phyloP scores from a whole-genome alignment of 1,139 yeast species.

The Pneumocystis sp. region DNA sequence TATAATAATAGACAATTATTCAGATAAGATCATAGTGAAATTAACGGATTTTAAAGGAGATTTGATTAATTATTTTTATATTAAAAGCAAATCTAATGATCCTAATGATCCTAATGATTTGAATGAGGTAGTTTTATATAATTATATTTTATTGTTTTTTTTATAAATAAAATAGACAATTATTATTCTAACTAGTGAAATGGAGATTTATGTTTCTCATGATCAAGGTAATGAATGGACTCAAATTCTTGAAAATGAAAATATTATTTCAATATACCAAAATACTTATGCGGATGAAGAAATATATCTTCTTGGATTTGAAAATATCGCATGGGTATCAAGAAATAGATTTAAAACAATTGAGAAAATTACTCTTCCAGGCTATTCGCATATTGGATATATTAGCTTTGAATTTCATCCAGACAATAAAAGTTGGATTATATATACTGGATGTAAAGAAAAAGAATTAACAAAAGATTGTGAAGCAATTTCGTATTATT shows the following conservation, averaged over 20 bases:
- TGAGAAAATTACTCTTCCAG: conserved; percentile 33
- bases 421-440: conserved; percentile 39
- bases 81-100: conserved; percentile 27
- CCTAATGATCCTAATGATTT: conserved; percentile 37
- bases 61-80: conserved; percentile 43
- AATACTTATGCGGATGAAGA: conserved; percentile 52
- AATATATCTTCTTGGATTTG: conserved; percentile 44
- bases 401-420: conserved; percentile 43
- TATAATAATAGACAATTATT: not conserved
- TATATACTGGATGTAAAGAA: conserved; percentile 51
- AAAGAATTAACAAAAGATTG: conserved; percentile 42
- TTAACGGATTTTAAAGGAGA: conserved; percentile 28
- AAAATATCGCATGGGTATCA: conserved; percentile 41
- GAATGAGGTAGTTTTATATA: not conserved
- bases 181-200: conserved; percentile 41
- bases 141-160: not conserved
- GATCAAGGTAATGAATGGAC: conserved; percentile 61
- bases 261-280: conserved; percentile 39
- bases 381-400: conserved; percentile 28
- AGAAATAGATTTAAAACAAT: conserved; percentile 47
- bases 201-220: conserved; percentile 48
- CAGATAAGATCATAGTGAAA: conserved; percentile 16
- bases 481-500: conserved; percentile 36
- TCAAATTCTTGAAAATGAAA: conserved; percentile 33
- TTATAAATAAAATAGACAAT: conserved; percentile 30